Percentiles rank a stretch among this genome's conserved stretches.
phyloP scores from a whole-genome alignment of 176 grass and related monocot genomes.

The Aegilops sharonensis region DNA sequence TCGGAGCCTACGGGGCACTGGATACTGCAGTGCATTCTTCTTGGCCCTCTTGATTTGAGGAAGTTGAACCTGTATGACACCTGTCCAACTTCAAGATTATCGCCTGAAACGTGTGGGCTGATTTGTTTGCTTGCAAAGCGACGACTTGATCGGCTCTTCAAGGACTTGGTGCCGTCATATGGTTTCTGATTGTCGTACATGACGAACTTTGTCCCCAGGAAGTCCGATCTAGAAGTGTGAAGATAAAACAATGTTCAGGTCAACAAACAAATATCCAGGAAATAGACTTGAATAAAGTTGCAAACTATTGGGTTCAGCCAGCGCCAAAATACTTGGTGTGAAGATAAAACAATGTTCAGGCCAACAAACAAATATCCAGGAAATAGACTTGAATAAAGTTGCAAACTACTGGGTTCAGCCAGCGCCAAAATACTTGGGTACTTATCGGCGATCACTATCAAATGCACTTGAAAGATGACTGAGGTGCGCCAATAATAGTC shows the following conservation, averaged over 20 bases:
- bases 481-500: no score
- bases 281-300: not conserved
- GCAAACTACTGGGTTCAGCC: not conserved
- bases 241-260: not conserved
- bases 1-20: conserved; percentile 48
- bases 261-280: not conserved
- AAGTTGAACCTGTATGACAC: conserved; percentile 89
- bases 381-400: not conserved
- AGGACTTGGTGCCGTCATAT: conserved; percentile 60
- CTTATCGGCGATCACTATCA: not conserved
- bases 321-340: not conserved
- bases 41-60: conserved; percentile 88
- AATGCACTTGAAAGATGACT: not conserved
- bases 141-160: conserved; percentile 57
- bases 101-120: conserved; percentile 68
- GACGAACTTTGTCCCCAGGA: conserved; percentile 84
- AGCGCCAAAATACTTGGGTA: not conserved
- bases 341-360: not conserved
- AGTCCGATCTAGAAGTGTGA: conserved; percentile 69
- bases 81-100: conserved; percentile 69
- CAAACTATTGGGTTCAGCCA: not conserved
- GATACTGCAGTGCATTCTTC: conserved; percentile 89
- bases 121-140: conserved; percentile 84
- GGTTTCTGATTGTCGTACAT: conserved; percentile 71
- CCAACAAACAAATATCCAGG: not conserved